Conservation (phyloP, 2,329 filamentous ascomycete genomes). For the Verticillium longisporum region DNA sequence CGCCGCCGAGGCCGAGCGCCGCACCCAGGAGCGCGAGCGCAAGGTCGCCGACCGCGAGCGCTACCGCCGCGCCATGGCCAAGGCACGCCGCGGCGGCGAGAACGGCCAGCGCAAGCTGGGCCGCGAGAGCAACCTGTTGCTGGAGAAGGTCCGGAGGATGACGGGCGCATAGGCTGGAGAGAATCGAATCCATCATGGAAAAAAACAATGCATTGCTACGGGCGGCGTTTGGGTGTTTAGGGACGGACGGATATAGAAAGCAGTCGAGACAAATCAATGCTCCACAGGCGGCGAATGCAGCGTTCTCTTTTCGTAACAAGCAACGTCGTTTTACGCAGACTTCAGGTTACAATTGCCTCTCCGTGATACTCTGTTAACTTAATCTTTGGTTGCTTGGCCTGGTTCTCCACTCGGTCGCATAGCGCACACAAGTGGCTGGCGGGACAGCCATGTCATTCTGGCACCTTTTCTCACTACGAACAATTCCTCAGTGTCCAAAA, state of each 20-base stretch:
- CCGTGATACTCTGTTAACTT: background rate
- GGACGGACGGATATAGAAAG: too few species aligned
- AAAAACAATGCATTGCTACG: background rate
- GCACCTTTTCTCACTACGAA: background rate
- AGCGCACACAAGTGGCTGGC: too few species aligned
- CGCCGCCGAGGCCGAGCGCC: constrained; percentile 32
- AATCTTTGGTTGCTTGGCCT: background rate
- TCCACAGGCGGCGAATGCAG: background rate
- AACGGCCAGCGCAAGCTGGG: constrained; percentile 75
- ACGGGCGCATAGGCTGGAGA: constrained; percentile 36
- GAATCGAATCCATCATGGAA: background rate
- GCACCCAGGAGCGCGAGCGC: constrained; percentile 57
- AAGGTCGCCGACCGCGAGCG: constrained; percentile 58
- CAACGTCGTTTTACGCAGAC: background rate
- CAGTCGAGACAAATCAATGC: too few species aligned
- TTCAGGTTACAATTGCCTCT: background rate
- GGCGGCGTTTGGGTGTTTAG: background rate
- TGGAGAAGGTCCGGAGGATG: constrained; percentile 72
- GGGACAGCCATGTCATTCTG: too few species aligned
- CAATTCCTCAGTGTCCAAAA: background rate
- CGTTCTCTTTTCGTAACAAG: background rate
- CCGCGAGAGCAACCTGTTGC: constrained; percentile 68
- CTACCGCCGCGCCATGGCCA: constrained; percentile 62
- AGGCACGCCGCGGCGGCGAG: constrained; percentile 59
- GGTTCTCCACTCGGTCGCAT: background rate